phyloP scores from a whole-genome alignment of 2,329 filamentous ascomycete species.

The Stemphylium vesicarium region DNA sequence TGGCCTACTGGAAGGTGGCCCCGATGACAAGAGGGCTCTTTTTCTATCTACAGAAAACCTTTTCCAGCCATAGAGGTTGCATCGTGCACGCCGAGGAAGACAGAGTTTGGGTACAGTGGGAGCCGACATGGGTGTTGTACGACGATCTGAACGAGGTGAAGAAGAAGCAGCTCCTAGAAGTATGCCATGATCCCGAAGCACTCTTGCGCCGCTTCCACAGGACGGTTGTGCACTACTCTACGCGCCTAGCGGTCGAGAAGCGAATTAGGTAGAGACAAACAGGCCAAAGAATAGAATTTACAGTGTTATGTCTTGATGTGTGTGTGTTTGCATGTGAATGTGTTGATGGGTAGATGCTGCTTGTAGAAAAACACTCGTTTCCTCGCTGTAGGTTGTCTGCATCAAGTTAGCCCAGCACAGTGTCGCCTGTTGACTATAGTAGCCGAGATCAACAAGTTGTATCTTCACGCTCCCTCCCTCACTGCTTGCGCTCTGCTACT shows the following conservation, averaged over 20 bases:
- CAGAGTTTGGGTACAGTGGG: constrained; percentile 19
- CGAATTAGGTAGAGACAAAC: constrained; percentile 6
- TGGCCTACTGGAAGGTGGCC: constrained; percentile 17
- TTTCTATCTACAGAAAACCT: constrained; percentile 10
- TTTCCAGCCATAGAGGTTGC: constrained; percentile 8
- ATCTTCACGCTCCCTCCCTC: too few relatives aligned
- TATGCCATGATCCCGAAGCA: constrained; percentile 5
- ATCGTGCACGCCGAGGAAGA: constrained; percentile 11
- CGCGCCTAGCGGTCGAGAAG: constrained; percentile 2
- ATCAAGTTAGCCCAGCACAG: too few relatives aligned
- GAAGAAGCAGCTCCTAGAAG: constrained; percentile 1
- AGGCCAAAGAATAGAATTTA: too few relatives aligned
- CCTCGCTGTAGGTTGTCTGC: too few relatives aligned
- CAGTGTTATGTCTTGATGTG: too few relatives aligned
- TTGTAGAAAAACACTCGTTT: too few relatives aligned
- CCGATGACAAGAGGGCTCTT: constrained; percentile 13
- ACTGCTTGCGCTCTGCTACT: too few relatives aligned
- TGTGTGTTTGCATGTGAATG: too few relatives aligned
- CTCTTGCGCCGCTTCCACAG: constrained; percentile 13
- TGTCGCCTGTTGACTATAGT: too few relatives aligned
- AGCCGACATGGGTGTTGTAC: constrained; percentile 19
- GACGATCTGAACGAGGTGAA: constrained; percentile 10
- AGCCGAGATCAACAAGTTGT: too few relatives aligned
- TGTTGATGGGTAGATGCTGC: too few relatives aligned
- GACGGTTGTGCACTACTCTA: constrained; percentile 12